Evolutionary conservation across 495 filamentous ascomycete species (phyloP), one percentile per base, ranked within the genome.

Genomic region (Letharia lupina): DNA sequence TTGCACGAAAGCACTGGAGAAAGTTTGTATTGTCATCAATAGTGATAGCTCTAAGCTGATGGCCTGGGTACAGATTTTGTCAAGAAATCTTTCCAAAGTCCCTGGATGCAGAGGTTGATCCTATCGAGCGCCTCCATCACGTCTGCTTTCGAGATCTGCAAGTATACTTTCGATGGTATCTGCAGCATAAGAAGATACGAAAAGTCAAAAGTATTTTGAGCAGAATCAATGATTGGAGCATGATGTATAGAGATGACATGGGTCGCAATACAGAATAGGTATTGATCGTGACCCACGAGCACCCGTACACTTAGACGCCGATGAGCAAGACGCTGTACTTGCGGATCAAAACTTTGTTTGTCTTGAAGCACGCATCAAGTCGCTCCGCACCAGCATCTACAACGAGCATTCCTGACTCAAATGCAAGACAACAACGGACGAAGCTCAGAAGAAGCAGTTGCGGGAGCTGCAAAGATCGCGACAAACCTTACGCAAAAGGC

Each of bases 1-100:
- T 73, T 59, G 73, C 75, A 28, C 33, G 33, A 60, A 60, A 60
- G 31, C 57, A 58, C 37, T 58, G 56, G 56, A 58, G 56, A 58
- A 58, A n/a, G 56, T 39, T 37, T 41, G 57, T 39, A 37, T 60
- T 37, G 33, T 41, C 39, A 60, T 60, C 57, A 60, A 60, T 37
- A 10, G 57, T 37, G 57, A 60, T 50, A 50, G 11, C n/a, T 50
- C 48, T 50, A 50, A 50, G 48, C 48, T 50, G 48, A 50, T 50
- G 23, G n/a, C 48, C 48, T 50, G 48, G 48, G 33, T 60, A 60
- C 37, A 59, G 10, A 37, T 35, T 60, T 39, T 20, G 57, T 33
- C 56, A 35, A 58, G 28, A 37, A 8, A 58, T 58, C 28, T 58
- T 58, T 35, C 56, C 12, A 58, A 58, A 58, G 56, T 39, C 31